Evolutionary conservation across 2,329 filamentous ascomycete genomes (phyloP).

Genomic region (Cryphonectria carpinicola): DNA sequence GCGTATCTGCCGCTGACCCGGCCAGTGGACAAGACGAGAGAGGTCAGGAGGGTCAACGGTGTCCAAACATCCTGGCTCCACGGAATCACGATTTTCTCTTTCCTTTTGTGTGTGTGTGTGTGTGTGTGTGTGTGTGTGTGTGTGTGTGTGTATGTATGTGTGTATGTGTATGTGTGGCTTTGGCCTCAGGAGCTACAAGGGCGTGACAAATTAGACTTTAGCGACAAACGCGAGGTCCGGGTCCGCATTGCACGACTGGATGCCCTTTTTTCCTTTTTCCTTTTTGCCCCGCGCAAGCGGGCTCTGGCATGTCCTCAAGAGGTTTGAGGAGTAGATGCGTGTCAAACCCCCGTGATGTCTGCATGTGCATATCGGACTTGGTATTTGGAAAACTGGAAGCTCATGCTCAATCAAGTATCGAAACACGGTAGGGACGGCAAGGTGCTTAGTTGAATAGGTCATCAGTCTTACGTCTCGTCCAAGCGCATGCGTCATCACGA

Average conservation of each 20-base stretch:
- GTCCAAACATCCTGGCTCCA: conserved; percentile 6
- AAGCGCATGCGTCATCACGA: conserved; percentile 3
- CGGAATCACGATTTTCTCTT: not conserved
- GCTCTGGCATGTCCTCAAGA: not conserved
- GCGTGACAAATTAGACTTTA: conserved; percentile 1
- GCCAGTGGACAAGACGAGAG: not conserved
- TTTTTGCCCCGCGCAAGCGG: not conserved
- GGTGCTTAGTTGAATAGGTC: conserved; percentile 15
- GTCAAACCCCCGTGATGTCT: not conserved
- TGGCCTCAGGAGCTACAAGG: not conserved
- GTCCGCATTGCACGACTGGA: not conserved
- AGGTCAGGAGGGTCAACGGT: conserved; percentile 2
- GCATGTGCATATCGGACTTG: conserved; percentile 7
- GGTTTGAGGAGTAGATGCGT: not conserved
- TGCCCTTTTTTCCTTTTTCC: no score
- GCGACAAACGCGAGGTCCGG: not conserved
- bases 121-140: not conserved
- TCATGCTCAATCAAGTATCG: conserved; percentile 15
- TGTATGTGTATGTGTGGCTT: not conserved
- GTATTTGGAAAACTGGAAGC: not conserved
- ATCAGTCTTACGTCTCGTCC: conserved; percentile 14
- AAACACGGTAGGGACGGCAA: conserved; percentile 18
- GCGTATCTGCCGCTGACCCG: not conserved
- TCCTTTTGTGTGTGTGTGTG: no score
- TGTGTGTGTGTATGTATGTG: no score